These are phyloP conservation scores for Ogataea philodendri DNA, from an alignment of 805 yeast species.

Conservation along the genomic window DNA sequence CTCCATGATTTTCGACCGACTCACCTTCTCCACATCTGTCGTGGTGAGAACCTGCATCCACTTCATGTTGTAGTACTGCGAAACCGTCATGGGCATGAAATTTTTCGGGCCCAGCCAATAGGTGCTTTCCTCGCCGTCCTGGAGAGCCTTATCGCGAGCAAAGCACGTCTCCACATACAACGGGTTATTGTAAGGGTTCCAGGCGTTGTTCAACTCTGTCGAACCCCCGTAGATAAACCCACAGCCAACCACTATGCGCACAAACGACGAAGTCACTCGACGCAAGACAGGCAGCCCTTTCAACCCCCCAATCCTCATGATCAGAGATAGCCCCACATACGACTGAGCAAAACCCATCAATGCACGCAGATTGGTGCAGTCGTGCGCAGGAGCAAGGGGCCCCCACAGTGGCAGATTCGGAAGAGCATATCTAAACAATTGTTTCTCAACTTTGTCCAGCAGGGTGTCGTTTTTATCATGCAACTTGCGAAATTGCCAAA, in stretches of 20 bases:
- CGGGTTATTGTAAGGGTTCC: constrained; percentile 25
- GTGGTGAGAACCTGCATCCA: constrained; percentile 19
- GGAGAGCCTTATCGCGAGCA: constrained; percentile 29
- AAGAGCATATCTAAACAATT: constrained; percentile 28
- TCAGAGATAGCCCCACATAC: constrained; percentile 22
- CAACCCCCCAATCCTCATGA: constrained; percentile 8
- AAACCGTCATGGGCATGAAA: constrained; percentile 44
- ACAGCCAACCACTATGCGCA: constrained; percentile 6
- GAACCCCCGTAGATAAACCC: constrained; percentile 23
- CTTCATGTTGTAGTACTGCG: constrained; percentile 27
- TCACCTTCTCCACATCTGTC: constrained; percentile 21
- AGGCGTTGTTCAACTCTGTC: constrained; percentile 18
- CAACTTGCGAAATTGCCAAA: constrained; percentile 24
- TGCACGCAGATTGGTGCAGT: constrained; percentile 28
- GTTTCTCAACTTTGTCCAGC: constrained; percentile 20
- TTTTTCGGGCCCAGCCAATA: constrained; percentile 52
- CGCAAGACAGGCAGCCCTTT: not conserved
- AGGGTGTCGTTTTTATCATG: constrained; percentile 27
- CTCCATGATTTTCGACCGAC: constrained; percentile 14
- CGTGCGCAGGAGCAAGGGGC: constrained; percentile 37
- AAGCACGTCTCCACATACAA: constrained; percentile 28
- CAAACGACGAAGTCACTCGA: constrained; percentile 1
- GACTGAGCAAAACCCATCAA: constrained; percentile 29
- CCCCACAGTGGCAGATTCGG: constrained; percentile 33
- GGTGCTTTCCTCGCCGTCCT: constrained; percentile 39